Percentiles rank a stretch among this genome's conserved stretches.
Evolutionary conservation across 306 rosid genomes (phyloP).

Genomic region (Crataegus laevigata): DNA sequence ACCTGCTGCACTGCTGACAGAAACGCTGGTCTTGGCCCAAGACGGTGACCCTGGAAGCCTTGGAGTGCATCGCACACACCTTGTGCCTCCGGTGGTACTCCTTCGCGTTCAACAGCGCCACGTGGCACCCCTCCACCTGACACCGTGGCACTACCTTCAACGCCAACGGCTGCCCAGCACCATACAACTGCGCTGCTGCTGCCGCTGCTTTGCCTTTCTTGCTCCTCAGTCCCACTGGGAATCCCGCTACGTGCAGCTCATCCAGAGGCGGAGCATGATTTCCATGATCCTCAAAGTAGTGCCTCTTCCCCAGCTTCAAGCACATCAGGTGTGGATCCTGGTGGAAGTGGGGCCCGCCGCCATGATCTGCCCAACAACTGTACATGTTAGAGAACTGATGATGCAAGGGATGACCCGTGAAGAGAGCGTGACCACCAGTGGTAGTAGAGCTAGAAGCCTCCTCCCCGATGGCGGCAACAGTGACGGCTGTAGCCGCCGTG

Average conservation of each 20-base stretch:
- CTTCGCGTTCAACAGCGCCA: conserved; percentile 67
- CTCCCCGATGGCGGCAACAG: background rate
- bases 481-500: background rate
- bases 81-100: conserved; percentile 93
- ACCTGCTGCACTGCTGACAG: conserved; percentile 99
- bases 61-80: conserved; percentile 91
- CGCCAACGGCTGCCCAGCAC: conserved; percentile 1
- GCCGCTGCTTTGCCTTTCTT: conserved; percentile 38
- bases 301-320: conserved; percentile 87
- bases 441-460: background rate
- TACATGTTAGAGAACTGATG: background rate
- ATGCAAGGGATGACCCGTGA: background rate
- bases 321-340: conserved; percentile 75
- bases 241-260: conserved; percentile 23
- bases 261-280: conserved; percentile 2
- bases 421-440: background rate
- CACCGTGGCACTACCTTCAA: conserved; percentile 49
- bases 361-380: background rate
- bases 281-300: conserved; percentile 66
- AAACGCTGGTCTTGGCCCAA: conserved; percentile 82
- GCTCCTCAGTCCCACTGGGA: conserved; percentile 12
- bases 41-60: conserved; percentile 79
- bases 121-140: conserved; percentile 94
- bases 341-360: conserved; percentile 27
- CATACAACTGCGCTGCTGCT: background rate